Percentiles rank a stretch among this genome's conserved stretches.
phyloP scores from a whole-genome alignment of 352 stramenopile species.

The Pythium dissimile region DNA sequence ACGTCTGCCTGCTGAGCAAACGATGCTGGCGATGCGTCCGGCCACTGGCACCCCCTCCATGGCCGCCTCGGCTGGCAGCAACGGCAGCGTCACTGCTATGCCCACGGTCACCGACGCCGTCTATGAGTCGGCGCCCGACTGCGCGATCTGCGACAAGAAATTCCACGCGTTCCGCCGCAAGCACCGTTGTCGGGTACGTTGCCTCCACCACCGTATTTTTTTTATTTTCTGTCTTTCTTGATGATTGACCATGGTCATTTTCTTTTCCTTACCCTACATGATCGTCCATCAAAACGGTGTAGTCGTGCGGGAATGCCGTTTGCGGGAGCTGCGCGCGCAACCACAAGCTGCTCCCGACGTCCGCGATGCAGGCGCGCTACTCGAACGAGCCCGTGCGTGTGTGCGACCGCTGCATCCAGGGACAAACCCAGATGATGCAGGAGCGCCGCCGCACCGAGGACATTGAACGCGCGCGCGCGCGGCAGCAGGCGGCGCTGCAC shows the following conservation, averaged over 20 bases:
- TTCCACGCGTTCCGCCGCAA: conserved; percentile 85
- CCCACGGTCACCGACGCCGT: conserved; percentile 20
- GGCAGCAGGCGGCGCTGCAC: conserved; percentile 66
- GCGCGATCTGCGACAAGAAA: conserved; percentile 79
- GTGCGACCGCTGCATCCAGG: conserved; percentile 73
- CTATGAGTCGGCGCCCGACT: conserved; percentile 65
- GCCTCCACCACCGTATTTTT: too few relatives aligned
- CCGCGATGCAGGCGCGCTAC: conserved; percentile 62
- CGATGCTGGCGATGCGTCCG: conserved; percentile 14
- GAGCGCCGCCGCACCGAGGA: conserved; percentile 66
- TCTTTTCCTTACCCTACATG: background rate
- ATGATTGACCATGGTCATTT: background rate
- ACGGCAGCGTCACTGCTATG: conserved; percentile 5
- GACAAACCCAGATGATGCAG: conserved; percentile 72
- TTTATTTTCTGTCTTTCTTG: background rate
- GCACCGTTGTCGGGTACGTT: conserved; percentile 67
- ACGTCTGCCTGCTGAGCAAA: background rate
- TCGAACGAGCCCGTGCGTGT: conserved; percentile 80
- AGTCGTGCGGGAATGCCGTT: conserved; percentile 79
- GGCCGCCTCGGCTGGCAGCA: conserved; percentile 5
- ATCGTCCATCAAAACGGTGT: too few relatives aligned
- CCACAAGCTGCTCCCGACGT: conserved; percentile 70
- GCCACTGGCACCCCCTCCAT: conserved; percentile 9
- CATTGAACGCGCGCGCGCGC: conserved; percentile 63
- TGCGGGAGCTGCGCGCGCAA: conserved; percentile 70